Base-by-base conservation (phyloP, 2,329 filamentous ascomycete species). In the Pochonia chlamydosporia region DNA sequence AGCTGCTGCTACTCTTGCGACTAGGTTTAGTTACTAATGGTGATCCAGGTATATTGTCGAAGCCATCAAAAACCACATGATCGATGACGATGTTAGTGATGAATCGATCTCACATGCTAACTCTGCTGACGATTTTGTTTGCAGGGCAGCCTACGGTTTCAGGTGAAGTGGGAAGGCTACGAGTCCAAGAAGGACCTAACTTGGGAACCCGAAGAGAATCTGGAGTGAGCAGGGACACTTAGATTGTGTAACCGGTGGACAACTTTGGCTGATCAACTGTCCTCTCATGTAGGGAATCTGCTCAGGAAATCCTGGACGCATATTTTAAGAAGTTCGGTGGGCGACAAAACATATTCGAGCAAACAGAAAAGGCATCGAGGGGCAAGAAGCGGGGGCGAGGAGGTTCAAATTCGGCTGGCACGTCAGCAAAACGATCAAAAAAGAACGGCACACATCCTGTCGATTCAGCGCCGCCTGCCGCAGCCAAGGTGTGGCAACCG, bases 141-240 rank as follows among this genome's bases (percentile, higher is more conserved):
- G 6, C 49, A 80, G 69, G 78, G 77, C 18, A 61, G 63, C 4
- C 58, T 82, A 1, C 73, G 75, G 40, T 90, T 85, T 59, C 75
- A 84, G 44, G 85, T 93, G 30, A 90, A 92, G 58, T 93, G 88
- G 88, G 80, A 87, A 53, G 87, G 87, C 3, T 93, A 84, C 52
- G 79, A 87, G 0, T 78, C 82, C 51, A 81, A 82, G 51, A 63
- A 70, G 0, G 88, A 93, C 54, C 67, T 79, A 58, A 93, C 88
- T 0, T 92, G 87, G 87, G 88, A 93, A 61, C 83, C 85, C 0
- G 83, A 88, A 56, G 79, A 81, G 10, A 91, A 90, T 49, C 55
- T 67, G 6, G 37, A 53, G 65, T 66, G 54, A 43, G 59, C 50
- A 18, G 11, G 5, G 1, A 25, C 9, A 33, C 30, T 3, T 13